Evolutionary conservation across 108 stramenopile genomes (phyloP).

Genomic region (Aurantiochytrium sp.): DNA sequence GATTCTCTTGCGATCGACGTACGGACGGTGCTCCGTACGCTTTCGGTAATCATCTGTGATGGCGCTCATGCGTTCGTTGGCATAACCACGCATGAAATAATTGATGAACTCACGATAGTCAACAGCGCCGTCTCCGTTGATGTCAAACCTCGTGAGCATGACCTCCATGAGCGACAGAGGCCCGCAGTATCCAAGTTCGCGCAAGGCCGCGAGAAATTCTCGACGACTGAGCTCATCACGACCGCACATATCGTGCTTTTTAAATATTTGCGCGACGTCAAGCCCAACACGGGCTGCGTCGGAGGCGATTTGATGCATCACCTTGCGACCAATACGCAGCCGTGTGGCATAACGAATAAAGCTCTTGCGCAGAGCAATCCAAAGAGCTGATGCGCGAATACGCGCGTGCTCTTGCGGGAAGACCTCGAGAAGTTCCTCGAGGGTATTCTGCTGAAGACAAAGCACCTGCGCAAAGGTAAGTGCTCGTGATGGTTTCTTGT

Average conservation of each 20-base stretch:
- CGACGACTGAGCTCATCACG: neutral
- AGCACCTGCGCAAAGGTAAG: neutral
- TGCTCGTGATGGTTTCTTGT: neutral
- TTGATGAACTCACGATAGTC: neutral
- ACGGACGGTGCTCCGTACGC: neutral
- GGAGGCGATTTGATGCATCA: neutral
- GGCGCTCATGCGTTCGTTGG: neutral
- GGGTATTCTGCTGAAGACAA: neutral
- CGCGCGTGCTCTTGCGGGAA: neutral
- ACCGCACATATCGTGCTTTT: neutral
- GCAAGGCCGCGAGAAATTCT: neutral
- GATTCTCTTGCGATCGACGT: neutral
- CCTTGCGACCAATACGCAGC: neutral
- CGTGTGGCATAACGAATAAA: neutral
- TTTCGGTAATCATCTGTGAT: neutral
- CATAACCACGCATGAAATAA: neutral
- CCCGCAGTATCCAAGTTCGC: neutral
- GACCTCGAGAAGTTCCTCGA: neutral
- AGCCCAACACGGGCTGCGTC: neutral
- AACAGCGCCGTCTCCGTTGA: neutral
- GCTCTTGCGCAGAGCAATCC: neutral
- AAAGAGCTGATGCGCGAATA: neutral
- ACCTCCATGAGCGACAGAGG: neutral
- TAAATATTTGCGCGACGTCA: neutral
- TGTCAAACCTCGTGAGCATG: neutral